Evolutionary conservation across 768 basidiomycete species (phyloP).

Genomic region (Termitomyces sp.): DNA sequence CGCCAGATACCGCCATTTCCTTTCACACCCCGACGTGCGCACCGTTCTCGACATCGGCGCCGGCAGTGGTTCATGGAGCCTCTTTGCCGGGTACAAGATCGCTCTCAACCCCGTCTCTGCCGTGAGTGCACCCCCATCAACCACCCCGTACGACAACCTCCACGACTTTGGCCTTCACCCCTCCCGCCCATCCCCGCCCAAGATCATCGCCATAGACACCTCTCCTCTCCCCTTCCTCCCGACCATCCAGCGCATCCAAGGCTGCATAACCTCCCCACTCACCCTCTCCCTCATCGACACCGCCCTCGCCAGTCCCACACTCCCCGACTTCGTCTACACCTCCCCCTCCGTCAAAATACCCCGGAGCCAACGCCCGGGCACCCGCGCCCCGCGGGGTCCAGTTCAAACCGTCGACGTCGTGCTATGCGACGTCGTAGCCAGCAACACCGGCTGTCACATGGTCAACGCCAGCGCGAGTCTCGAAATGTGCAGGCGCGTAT

Average conservation of each 20-base stretch:
- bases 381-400: conserved; percentile 13
- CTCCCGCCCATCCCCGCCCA: conserved; percentile 8
- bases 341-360: neutral
- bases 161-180: neutral
- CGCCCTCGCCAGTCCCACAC: conserved; percentile 14
- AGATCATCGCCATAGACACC: conserved; percentile 78
- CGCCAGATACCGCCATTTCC: neutral
- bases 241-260: conserved; percentile 72
- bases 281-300: conserved; percentile 43
- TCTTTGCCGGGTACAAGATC: neutral
- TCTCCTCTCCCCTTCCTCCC: conserved; percentile 65
- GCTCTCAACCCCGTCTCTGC: neutral
- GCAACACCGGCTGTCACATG: conserved; percentile 2
- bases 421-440: conserved; percentile 53
- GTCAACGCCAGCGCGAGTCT: conserved; percentile 68
- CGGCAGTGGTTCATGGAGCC: neutral
- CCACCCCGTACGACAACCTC: neutral
- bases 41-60: conserved; percentile 5
- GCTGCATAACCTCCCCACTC: conserved; percentile 66
- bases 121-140: no score
- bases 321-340: neutral
- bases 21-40: neutral
- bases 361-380: neutral
- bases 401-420: conserved; percentile 67
- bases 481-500: conserved; percentile 69